Conservation (phyloP, 306 rosid genomes). For the Hippophae gyantsensis region DNA sequence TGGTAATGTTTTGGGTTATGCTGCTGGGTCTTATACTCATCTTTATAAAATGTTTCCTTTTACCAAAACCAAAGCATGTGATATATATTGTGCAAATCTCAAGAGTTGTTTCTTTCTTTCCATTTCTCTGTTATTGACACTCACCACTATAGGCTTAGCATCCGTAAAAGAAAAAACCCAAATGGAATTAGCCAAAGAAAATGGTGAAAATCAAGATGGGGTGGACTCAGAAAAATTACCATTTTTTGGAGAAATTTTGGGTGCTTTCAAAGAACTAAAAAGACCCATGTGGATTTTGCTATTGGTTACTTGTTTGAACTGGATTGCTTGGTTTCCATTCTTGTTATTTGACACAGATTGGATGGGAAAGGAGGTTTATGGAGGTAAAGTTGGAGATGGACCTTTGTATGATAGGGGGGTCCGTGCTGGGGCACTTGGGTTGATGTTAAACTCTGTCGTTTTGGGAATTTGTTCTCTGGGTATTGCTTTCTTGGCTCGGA, state of each 20-base stretch:
- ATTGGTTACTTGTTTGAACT: slow-evolving; percentile 71
- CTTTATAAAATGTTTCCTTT: slow-evolving; percentile 50
- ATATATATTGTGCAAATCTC: slow-evolving; percentile 64
- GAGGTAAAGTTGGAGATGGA: slow-evolving; percentile 48
- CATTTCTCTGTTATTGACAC: slow-evolving; percentile 25
- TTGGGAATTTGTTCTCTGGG: slow-evolving; percentile 51
- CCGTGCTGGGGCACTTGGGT: slow-evolving; percentile 59
- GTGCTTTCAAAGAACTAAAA: slow-evolving; percentile 44
- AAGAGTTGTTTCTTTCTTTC: slow-evolving; percentile 72
- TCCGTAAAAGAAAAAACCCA: slow-evolving; percentile 35
- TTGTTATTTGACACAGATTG: slow-evolving; percentile 81
- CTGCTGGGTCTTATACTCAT: slow-evolving; percentile 53
- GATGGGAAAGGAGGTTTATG: slow-evolving; percentile 90
- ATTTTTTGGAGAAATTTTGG: slow-evolving; percentile 39
- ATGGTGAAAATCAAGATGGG: background rate
- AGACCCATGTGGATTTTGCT: slow-evolving; percentile 68
- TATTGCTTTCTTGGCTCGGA: slow-evolving; percentile 37
- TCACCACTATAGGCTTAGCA: slow-evolving; percentile 29
- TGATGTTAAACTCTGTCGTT: slow-evolving; percentile 69
- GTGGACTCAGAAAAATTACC: slow-evolving; percentile 9
- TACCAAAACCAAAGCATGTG: slow-evolving; percentile 56
- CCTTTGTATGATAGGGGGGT: slow-evolving; percentile 50
- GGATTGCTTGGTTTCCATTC: slow-evolving; percentile 94
- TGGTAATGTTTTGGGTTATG: slow-evolving; percentile 64
- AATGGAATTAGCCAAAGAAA: background rate